Evolutionary conservation across 768 basidiomycete genomes (phyloP).

Genomic region (Psilocybe subaeruginosa): DNA sequence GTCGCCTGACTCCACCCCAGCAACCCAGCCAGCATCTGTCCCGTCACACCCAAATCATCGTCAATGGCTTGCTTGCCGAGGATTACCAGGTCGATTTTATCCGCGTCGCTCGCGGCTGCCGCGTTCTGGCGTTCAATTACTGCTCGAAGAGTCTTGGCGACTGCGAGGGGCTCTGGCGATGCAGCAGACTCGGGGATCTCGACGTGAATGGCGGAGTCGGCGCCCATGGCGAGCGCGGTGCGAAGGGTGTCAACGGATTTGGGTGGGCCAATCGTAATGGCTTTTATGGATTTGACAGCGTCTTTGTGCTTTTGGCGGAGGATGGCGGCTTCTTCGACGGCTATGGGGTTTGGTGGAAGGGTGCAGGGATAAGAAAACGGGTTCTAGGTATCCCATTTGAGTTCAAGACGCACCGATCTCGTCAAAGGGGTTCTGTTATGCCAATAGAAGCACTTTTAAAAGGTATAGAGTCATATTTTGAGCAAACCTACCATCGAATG

Average conservation of each 20-base stretch:
- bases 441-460: too few species aligned
- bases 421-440: constrained; percentile 90
- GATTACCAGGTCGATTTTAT: constrained; percentile 82
- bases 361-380: neutral
- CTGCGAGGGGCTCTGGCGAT: constrained; percentile 85
- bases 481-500: constrained; percentile 86
- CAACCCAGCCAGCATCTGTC: constrained; percentile 95
- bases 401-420: constrained; percentile 78
- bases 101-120: constrained; percentile 31
- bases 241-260: constrained; percentile 90
- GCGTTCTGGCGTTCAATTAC: constrained; percentile 66
- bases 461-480: neutral
- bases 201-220: constrained; percentile 91
- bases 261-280: constrained; percentile 91
- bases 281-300: constrained; percentile 83
- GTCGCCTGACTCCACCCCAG: constrained; percentile 94
- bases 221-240: constrained; percentile 97
- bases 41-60: constrained; percentile 94
- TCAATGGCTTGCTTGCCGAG: constrained; percentile 99
- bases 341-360: constrained; percentile 39
- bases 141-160: constrained; percentile 84
- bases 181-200: constrained; percentile 76
- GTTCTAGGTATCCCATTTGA: neutral
- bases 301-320: constrained; percentile 85
- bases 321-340: constrained; percentile 96